A percentile compares a stretch with the other conserved stretches of the same genome.
Conservation (phyloP, 805 yeast species). For the Saccharomycopsis lassenensis region DNA sequence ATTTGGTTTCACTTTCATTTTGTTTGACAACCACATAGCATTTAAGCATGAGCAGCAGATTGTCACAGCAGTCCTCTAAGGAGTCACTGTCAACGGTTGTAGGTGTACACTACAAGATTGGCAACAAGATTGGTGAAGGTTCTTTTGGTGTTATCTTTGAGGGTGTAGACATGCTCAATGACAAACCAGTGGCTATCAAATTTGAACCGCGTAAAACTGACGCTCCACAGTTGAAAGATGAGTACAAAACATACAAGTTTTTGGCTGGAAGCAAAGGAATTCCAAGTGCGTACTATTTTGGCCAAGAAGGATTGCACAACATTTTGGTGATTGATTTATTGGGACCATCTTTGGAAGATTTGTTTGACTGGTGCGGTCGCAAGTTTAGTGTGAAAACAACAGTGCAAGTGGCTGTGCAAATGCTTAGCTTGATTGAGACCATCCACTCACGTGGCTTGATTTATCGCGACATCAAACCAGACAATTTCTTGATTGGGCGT, state of each 20-base stretch:
- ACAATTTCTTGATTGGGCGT: constrained; percentile 87
- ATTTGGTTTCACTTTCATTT: too few relatives aligned
- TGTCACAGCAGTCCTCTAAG: too few relatives aligned
- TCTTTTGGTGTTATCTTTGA: constrained; percentile 97
- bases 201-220: constrained; percentile 95
- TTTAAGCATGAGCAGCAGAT: too few relatives aligned
- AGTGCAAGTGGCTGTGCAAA: constrained; percentile 88
- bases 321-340: constrained; percentile 86
- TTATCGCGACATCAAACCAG: constrained; percentile 96
- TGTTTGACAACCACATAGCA: too few relatives aligned
- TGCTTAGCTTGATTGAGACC: constrained; percentile 77
- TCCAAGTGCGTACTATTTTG: constrained; percentile 95
- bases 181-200: constrained; percentile 90
- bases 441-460: constrained; percentile 86
- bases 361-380: constrained; percentile 97
- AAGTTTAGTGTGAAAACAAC: constrained; percentile 81
- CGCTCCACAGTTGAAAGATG: constrained; percentile 95
- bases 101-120: constrained; percentile 93
- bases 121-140: constrained; percentile 97
- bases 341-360: constrained; percentile 93
- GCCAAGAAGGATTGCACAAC: constrained; percentile 96
- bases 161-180: constrained; percentile 86
- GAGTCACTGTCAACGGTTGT: too few relatives aligned
- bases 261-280: constrained; percentile 75
- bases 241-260: constrained; percentile 88